A percentile compares a stretch with the other conserved stretches of the same genome.
Conservation (phyloP, 441 rosid genomes). For the Arabidopsis hybrid region DNA sequence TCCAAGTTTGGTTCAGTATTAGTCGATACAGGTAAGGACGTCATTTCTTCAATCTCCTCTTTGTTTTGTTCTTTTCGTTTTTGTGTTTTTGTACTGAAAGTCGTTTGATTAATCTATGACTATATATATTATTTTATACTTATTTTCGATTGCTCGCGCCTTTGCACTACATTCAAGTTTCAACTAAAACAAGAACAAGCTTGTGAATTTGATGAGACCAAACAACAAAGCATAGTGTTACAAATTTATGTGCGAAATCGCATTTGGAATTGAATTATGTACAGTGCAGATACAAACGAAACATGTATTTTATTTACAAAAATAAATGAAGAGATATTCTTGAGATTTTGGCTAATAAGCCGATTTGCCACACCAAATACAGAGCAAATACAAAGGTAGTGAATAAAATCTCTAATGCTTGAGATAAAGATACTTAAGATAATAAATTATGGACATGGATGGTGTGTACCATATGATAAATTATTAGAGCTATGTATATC, state of each 20-base stretch:
- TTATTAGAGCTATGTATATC: background rate
- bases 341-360: constrained; percentile 12
- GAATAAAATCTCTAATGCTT: constrained; percentile 5
- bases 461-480: constrained; percentile 21
- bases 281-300: background rate
- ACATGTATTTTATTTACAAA: background rate
- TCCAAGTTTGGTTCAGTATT: constrained; percentile 17
- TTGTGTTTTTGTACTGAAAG: background rate
- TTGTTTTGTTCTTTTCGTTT: too few relatives aligned
- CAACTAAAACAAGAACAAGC: background rate
- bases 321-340: constrained; percentile 21
- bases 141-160: background rate
- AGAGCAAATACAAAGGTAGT: constrained; percentile 19
- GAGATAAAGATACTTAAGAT: background rate
- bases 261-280: constrained; percentile 8
- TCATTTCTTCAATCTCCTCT: background rate
- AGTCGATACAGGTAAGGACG: background rate
- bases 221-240: background rate
- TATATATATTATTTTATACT: too few relatives aligned
- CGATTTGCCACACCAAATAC: constrained; percentile 15
- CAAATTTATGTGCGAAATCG: background rate
- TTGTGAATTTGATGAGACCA: background rate
- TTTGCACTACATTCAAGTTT: constrained; percentile 5
- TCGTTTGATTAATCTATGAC: too few relatives aligned
- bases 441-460: constrained; percentile 23